phyloP scores from a whole-genome alignment of 2,329 filamentous ascomycete genomes.

The Epichloe amarillans region DNA sequence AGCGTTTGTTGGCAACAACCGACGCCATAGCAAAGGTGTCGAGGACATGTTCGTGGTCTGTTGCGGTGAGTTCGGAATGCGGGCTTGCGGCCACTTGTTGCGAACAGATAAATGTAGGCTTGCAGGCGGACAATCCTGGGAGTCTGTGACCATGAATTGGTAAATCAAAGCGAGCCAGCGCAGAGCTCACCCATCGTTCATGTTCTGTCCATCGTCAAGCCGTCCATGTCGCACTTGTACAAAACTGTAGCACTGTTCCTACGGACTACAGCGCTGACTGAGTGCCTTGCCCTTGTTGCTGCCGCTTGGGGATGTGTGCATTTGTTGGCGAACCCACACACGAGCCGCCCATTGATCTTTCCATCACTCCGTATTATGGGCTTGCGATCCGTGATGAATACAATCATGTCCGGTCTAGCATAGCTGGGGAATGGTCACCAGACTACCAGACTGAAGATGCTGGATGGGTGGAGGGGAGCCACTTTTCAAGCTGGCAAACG shows the following conservation, averaged over 20 bases:
- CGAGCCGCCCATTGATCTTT: not conserved
- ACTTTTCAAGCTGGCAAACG: too few relatives aligned
- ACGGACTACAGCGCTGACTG: not conserved
- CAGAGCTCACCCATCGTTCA: not conserved
- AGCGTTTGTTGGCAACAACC: not conserved
- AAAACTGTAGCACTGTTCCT: not conserved
- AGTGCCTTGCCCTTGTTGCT: too few relatives aligned
- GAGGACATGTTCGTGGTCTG: not conserved
- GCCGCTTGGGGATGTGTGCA: too few relatives aligned
- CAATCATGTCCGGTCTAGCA: too few relatives aligned
- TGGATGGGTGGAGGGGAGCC: too few relatives aligned
- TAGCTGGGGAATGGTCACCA: too few relatives aligned
- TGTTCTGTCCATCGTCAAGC: not conserved
- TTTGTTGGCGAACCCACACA: too few relatives aligned
- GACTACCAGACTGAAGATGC: too few relatives aligned
- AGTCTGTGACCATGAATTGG: not conserved
- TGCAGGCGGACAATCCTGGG: not conserved
- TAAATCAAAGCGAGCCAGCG: too few relatives aligned
- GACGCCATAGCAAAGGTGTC: not conserved
- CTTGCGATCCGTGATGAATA: too few relatives aligned
- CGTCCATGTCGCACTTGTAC: not conserved
- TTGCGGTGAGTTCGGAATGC: not conserved
- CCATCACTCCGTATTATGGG: not conserved
- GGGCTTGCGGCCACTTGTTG: constrained; percentile 1
- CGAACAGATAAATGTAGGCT: not conserved